A percentile compares a stretch with the other conserved stretches of the same genome.
Evolutionary conservation across 176 grass and related monocot species (phyloP).

Genomic region (Carex littledalei): DNA sequence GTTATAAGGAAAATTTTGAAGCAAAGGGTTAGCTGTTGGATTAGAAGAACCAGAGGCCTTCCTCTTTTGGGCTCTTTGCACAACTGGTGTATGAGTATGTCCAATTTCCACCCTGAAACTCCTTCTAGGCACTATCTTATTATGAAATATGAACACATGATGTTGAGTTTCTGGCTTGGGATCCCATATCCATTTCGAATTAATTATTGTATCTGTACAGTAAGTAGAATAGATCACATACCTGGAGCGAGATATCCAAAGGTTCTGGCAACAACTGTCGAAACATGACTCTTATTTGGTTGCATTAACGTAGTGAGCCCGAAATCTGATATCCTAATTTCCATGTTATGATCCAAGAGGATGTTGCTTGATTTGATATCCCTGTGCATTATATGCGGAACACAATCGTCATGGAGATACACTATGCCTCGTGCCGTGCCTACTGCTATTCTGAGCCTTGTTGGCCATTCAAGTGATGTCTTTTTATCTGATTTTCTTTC

Average conservation of each 20-base stretch:
- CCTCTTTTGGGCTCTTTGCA: too few relatives aligned
- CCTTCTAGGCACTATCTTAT: too few relatives aligned
- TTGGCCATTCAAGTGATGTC: slow-evolving; percentile 36
- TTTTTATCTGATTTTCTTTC: slow-evolving; percentile 30
- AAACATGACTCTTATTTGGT: slow-evolving; percentile 57
- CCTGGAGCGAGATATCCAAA: slow-evolving; percentile 86
- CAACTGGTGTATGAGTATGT: too few relatives aligned
- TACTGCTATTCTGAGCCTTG: slow-evolving; percentile 43
- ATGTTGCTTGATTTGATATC: slow-evolving; percentile 96
- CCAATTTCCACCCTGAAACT: too few relatives aligned
- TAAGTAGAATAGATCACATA: not conserved
- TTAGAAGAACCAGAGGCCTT: too few relatives aligned
- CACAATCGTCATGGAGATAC: slow-evolving; percentile 84
- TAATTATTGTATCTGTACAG: not conserved
- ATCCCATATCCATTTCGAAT: not conserved
- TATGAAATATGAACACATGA: not conserved
- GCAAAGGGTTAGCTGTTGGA: too few relatives aligned
- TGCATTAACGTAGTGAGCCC: slow-evolving; percentile 67
- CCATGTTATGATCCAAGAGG: slow-evolving; percentile 65
- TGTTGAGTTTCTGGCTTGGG: not conserved
- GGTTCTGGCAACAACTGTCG: slow-evolving; percentile 61
- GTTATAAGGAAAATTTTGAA: too few relatives aligned
- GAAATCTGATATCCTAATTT: slow-evolving; percentile 69
- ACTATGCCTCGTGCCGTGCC: slow-evolving; percentile 50
- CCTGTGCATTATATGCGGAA: slow-evolving; percentile 64